These are phyloP conservation scores for Calycina herbarum DNA, from an alignment of 2,329 filamentous ascomycete species.

Conservation along the genomic window DNA sequence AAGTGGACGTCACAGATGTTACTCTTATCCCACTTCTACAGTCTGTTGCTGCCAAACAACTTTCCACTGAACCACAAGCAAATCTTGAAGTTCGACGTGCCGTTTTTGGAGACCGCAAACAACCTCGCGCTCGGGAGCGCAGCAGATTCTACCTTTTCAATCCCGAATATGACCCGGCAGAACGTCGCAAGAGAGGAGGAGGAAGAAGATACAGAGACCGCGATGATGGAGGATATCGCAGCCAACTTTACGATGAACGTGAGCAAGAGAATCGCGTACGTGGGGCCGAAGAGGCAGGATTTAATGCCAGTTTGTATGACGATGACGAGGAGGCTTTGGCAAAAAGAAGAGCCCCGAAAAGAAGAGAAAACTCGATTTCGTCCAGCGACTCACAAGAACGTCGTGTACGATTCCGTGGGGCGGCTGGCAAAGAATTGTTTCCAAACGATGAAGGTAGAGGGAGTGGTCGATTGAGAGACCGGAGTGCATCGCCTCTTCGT, in stretches of 20 bases:
- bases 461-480: constrained; percentile 36
- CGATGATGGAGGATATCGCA: constrained; percentile 46
- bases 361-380: constrained; percentile 38
- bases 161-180: constrained; percentile 82
- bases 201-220: constrained; percentile 62
- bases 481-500: constrained; percentile 38
- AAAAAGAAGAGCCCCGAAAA: constrained; percentile 37
- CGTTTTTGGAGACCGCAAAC: constrained; percentile 75
- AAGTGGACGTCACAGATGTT: constrained; percentile 50
- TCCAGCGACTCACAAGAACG: constrained; percentile 35
- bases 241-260: constrained; percentile 45
- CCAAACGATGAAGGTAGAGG: constrained; percentile 39
- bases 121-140: constrained; percentile 71
- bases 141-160: constrained; percentile 93
- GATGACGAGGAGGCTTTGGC: constrained; percentile 53
- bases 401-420: constrained; percentile 20
- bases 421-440: constrained; percentile 61
- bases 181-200: constrained; percentile 59
- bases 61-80: constrained; percentile 67
- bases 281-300: constrained; percentile 56
- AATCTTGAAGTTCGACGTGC: constrained; percentile 73
- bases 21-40: constrained; percentile 61
- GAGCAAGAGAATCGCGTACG: constrained; percentile 42
- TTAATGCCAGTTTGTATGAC: constrained; percentile 81
- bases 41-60: constrained; percentile 66